Base-by-base conservation (phyloP, 169 alveolate species). In the Eimeria necatrix region DNA sequence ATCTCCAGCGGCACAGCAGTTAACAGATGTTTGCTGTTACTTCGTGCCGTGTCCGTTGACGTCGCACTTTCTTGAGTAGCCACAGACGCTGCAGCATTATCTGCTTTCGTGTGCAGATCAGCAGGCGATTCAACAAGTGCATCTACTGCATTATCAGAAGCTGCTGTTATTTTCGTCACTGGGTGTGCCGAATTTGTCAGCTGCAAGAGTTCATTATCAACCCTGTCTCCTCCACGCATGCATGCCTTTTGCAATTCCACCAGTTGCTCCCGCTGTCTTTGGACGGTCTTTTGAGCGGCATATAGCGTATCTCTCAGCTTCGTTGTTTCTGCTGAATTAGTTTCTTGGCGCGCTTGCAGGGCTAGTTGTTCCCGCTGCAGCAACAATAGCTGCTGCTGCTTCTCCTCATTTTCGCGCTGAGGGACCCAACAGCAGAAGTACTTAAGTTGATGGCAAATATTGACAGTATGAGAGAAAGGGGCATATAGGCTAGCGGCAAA, bases 281-380 rank as follows among this genome's bases (percentile, higher is more conserved):
- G 89, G 52, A 80, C 89, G 51, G 89, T 80, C 51, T 51, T 61
- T 9, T 80, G 89, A 41, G 89, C 89, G 51, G 89, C 71, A 80
- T 61, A 20, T 12, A 80, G 70, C 9, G 89, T 52, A 0, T 51
- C 89, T 80, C 71, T 80, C 53, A 80, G 89, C 70, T 80, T 80
- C 9, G 70, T 24, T 52, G 89, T 68, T 52, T 46, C 53, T 80
- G 73, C 89, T 26, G 89, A n/a, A 49, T 80, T 71, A 48, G 71
- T n/a, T n/a, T 52, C 71, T 80, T 51, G 89, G 22, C 89, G 89
- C 9, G 20, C 89, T 4, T 22, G 71, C 14, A 80, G 89, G 24
- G 73, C 89, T 80, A 49, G 51, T 80, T 51, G 70, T 80, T 80
- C 89, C 24, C 89, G 46, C 22, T 52, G 89, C 22, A 80, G 64